Conservation (phyloP, 805 yeast species). For the Candida silvatica region DNA sequence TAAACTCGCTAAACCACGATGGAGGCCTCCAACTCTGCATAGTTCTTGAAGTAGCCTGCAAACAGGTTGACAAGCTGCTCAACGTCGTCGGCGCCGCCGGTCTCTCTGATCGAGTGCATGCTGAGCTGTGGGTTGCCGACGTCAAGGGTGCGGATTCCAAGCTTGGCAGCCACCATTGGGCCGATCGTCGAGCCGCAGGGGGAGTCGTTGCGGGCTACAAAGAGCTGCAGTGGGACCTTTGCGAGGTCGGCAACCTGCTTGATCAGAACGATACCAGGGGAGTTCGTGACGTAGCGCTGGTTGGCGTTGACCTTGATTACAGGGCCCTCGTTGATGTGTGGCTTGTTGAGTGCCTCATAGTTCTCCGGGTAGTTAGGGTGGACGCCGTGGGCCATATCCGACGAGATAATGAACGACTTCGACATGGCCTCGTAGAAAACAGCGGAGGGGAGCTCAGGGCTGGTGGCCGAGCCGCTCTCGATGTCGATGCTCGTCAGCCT, state of each 20-base stretch:
- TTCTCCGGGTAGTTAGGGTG: conserved; percentile 82
- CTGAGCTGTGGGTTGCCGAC: conserved; percentile 87
- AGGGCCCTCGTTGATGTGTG: conserved; percentile 81
- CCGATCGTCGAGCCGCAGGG: conserved; percentile 98
- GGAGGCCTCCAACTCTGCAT: conserved; percentile 29
- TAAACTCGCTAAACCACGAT: conserved; percentile 29
- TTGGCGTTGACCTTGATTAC: conserved; percentile 91
- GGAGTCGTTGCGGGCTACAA: conserved; percentile 88
- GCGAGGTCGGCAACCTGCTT: conserved; percentile 61
- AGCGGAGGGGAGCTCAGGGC: conserved; percentile 24
- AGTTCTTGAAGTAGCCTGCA: conserved; percentile 48
- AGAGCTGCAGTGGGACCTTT: conserved; percentile 77
- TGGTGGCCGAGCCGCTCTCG: conserved; percentile 27
- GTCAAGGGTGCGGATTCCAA: conserved; percentile 83
- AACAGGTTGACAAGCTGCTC: conserved; percentile 54
- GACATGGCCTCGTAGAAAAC: conserved; percentile 49
- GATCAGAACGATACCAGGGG: conserved; percentile 76
- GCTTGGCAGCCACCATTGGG: conserved; percentile 79
- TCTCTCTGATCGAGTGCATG: conserved; percentile 92
- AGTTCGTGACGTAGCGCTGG: conserved; percentile 91
- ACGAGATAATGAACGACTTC: conserved; percentile 79
- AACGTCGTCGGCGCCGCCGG: conserved; percentile 76
- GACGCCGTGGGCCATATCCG: conserved; percentile 96
- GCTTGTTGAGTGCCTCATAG: conserved; percentile 74
- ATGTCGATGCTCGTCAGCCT: conserved; percentile 49